Evolutionary conservation across 208 protist species (phyloP), one percentile per base, ranked within the genome.

Genomic region (Acanthamoeba healyi): DNA sequence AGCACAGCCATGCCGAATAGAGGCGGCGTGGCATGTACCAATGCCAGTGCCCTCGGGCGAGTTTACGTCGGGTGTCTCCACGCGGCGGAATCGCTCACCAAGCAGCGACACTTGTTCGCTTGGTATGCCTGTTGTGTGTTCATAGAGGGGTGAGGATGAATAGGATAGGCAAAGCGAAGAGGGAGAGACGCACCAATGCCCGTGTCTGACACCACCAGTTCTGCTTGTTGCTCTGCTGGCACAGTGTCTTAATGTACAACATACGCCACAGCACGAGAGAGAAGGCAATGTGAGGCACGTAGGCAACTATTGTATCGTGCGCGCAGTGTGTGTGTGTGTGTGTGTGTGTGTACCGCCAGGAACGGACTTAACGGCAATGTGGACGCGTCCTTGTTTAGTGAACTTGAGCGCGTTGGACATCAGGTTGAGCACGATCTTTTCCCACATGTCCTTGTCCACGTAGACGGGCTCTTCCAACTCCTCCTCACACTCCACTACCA

Each of bases 371-470:
- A 58, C 14, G 77, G 32, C 15, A 44, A 86, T 58, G n/a, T 24
- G 29, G 32, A 92, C 70, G 9, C 40, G 34, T n/a, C 94, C 94
- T 24, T 94, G 54, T 91, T 87, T 65, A 40, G 94, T 95, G 91
- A 94, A 95, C 67, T 95, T 95, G 44, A 95, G 72, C 14, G 94
- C 94, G 77, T 95, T 95, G 46, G 94, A 95, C 14, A 95, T 36
- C 51, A 95, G 86, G 56, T 95, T 95, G 58, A 90, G 87, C 29
- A 95, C 91, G 29, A 95, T 94, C 63, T 93, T 95, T 72, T 95
- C 94, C 84, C 89, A 95, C 86, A 95, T 87, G 14, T 94, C 86
- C 36, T 81, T 82, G 72, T 95, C 94, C 32, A 94, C 90, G 49
- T 86, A 94, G 29, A 95, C 84, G 5, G 79, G 22, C 38, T 89